These are phyloP conservation scores for Melaleuca alternifolia DNA, from an alignment of 345 rosid genomes.

Conservation along the genomic window DNA sequence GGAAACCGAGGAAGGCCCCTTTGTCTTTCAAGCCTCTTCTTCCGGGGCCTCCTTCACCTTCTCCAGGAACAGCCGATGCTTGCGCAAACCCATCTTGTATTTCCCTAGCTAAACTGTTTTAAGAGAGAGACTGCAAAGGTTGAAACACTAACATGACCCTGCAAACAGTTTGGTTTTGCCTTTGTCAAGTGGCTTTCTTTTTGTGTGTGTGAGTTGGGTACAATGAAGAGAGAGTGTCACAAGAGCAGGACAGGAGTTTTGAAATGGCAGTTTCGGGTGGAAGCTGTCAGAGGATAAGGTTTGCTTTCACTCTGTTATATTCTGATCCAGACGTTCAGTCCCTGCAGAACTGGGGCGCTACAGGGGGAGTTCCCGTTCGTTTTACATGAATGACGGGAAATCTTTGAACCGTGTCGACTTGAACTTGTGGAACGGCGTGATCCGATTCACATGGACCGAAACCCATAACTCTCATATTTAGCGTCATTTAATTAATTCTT, in stretches of 20 bases:
- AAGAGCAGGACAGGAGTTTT: conserved; percentile 6
- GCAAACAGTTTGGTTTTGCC: conserved; percentile 21
- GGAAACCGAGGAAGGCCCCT: conserved; percentile 40
- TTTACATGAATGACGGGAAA: not conserved
- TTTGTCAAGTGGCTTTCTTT: not conserved
- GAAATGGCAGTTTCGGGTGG: conserved; percentile 15
- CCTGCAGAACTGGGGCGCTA: not conserved
- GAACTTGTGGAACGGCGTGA: not conserved
- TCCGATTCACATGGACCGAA: not conserved
- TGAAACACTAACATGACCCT: conserved; percentile 17
- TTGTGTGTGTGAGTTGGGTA: conserved; percentile 7
- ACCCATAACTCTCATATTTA: not conserved
- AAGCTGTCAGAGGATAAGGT: conserved; percentile 31
- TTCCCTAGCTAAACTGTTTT: conserved; percentile 4
- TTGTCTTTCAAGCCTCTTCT: conserved; percentile 79
- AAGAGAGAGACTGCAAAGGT: not conserved
- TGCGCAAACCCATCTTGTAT: conserved; percentile 15
- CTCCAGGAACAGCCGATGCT: conserved; percentile 76
- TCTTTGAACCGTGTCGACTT: not conserved
- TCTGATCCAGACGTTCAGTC: conserved; percentile 22
- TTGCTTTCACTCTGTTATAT: conserved; percentile 13
- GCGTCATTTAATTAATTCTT: too few relatives aligned
- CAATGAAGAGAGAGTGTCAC: not conserved
- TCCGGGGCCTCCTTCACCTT: conserved; percentile 63
- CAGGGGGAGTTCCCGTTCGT: not conserved